Conservation (phyloP, 2,329 filamentous ascomycete species). For the Sporothrix pseudoabietina region DNA sequence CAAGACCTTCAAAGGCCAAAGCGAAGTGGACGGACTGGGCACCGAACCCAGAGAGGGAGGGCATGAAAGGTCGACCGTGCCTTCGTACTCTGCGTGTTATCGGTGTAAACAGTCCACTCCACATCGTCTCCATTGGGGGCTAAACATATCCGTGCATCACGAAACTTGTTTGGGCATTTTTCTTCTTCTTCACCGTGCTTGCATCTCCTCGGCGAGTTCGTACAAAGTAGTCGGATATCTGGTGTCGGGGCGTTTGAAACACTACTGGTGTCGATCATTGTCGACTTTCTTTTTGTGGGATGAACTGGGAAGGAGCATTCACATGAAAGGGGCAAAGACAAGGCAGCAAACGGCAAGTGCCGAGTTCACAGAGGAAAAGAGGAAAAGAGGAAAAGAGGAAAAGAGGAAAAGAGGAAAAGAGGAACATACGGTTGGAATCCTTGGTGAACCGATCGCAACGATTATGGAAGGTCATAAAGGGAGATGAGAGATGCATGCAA, state of each 20-base stretch:
- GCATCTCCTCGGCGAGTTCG: neutral
- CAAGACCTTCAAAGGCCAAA: no score
- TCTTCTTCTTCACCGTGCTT: neutral
- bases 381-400: no score
- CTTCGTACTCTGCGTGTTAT: neutral
- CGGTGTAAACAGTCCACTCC: neutral
- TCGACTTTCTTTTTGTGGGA: neutral
- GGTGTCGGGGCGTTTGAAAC: neutral
- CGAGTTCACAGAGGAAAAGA: neutral
- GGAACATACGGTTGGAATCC: neutral
- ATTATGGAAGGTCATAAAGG: neutral
- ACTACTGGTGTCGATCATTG: neutral
- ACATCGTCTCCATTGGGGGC: neutral
- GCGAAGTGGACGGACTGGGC: no score
- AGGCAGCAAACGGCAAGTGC: neutral
- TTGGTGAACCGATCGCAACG: neutral
- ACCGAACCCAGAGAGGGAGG: no score
- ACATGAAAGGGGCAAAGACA: neutral
- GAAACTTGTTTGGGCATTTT: conserved; percentile 1
- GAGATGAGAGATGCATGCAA: neutral
- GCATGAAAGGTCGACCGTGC: neutral
- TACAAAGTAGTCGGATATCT: neutral
- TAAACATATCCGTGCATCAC: neutral
- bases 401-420: no score
- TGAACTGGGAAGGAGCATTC: neutral